phyloP scores from a whole-genome alignment of 2,329 filamentous ascomycete species.

The Cladosporium oxysporum region DNA sequence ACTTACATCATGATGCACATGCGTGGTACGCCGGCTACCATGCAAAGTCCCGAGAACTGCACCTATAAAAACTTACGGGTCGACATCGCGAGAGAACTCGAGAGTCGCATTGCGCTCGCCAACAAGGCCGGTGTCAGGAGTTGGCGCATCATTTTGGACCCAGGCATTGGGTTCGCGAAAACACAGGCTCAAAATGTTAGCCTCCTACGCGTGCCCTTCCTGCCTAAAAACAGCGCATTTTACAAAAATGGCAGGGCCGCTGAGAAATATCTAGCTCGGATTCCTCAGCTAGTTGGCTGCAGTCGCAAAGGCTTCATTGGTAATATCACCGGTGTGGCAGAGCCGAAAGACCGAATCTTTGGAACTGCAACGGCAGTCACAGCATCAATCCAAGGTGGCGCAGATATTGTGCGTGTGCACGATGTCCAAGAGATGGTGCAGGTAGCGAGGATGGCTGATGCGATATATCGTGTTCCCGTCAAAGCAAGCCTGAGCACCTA shows the following conservation, averaged over 20 bases:
- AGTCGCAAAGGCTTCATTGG: conserved; percentile 92
- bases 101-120: conserved; percentile 71
- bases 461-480: conserved; percentile 56
- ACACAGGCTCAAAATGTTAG: conserved; percentile 76
- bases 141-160: conserved; percentile 94
- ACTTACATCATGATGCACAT: conserved; percentile 91
- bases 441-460: conserved; percentile 85
- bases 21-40: conserved; percentile 82
- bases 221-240: neutral
- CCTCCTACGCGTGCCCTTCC: conserved; percentile 53
- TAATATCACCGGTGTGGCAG: conserved; percentile 71
- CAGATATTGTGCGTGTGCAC: conserved; percentile 90
- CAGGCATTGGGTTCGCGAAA: conserved; percentile 94
- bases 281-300: conserved; percentile 87
- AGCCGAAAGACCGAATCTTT: conserved; percentile 71
- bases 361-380: conserved; percentile 88
- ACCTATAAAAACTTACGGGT: conserved; percentile 67
- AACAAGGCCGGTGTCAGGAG: conserved; percentile 78
- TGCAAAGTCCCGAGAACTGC: conserved; percentile 61
- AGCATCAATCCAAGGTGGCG: conserved; percentile 81
- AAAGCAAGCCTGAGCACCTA: neutral
- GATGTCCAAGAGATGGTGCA: conserved; percentile 84
- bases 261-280: conserved; percentile 29
- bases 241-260: too few species aligned
- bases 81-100: conserved; percentile 68